Conservation (phyloP, 108 stramenopile genomes). For the Phaeodactylum tricornutum region DNA sequence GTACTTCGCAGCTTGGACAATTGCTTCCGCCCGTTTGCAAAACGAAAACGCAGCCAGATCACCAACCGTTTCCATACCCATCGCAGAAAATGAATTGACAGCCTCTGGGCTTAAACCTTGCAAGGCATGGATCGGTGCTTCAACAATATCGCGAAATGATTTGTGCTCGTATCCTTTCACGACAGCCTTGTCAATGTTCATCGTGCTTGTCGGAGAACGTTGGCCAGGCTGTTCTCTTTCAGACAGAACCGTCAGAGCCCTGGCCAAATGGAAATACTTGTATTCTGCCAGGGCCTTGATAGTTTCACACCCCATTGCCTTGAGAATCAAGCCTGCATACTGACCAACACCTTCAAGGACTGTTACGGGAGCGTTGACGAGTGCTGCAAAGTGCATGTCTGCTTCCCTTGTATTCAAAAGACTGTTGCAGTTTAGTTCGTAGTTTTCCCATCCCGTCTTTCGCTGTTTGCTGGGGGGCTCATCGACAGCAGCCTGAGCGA, state of each 20-base stretch:
- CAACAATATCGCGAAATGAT: constrained; percentile 26
- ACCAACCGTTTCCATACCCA: constrained; percentile 21
- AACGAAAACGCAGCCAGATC: constrained; percentile 28
- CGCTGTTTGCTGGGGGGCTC: no score
- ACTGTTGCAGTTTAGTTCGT: no score
- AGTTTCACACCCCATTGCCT: constrained; percentile 13
- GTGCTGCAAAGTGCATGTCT: not conserved
- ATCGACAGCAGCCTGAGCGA: no score
- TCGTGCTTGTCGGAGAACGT: constrained; percentile 6
- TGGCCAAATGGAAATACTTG: constrained; percentile 28
- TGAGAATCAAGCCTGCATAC: constrained; percentile 8
- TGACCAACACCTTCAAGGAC: constrained; percentile 27
- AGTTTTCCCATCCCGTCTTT: no score
- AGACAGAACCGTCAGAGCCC: constrained; percentile 17
- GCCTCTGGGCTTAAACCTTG: constrained; percentile 18
- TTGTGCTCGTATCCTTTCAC: constrained; percentile 32
- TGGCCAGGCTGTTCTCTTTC: constrained; percentile 17
- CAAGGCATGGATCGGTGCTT: constrained; percentile 23
- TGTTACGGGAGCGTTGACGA: constrained; percentile 6
- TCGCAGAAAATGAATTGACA: constrained; percentile 3
- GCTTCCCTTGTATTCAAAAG: no score
- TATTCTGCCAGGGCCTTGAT: constrained; percentile 25
- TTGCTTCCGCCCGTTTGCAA: constrained; percentile 30
- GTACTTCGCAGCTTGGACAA: constrained; percentile 15
- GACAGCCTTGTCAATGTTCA: constrained; percentile 36